A percentile compares a stretch with the other conserved stretches of the same genome.
These are phyloP conservation scores for Amanita pseudoporphyria DNA, from an alignment of 768 basidiomycete species.

Conservation along the genomic window DNA sequence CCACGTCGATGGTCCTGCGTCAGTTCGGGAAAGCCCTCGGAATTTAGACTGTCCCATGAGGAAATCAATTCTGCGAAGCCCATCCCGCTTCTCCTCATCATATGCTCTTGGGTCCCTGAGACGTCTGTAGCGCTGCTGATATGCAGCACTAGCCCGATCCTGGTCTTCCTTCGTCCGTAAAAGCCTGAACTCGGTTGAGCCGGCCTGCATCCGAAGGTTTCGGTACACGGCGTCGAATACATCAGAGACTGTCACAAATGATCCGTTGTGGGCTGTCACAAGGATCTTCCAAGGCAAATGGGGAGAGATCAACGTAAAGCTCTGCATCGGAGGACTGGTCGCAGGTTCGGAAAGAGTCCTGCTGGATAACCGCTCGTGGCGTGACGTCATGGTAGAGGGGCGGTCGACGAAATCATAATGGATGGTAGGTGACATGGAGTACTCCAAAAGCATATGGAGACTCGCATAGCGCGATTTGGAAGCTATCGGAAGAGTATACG, in stretches of 20 bases:
- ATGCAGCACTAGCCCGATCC: slow-evolving; percentile 33
- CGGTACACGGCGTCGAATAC: slow-evolving; percentile 36
- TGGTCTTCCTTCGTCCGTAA: slow-evolving; percentile 25
- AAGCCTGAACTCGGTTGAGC: slow-evolving; percentile 31
- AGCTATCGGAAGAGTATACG: no score
- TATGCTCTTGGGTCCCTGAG: slow-evolving; percentile 23
- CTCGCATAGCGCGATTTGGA: no score
- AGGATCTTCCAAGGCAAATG: slow-evolving; percentile 17
- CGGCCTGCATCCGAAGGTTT: slow-evolving; percentile 23
- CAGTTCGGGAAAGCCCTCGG: slow-evolving; percentile 31
- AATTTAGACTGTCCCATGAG: slow-evolving; percentile 35
- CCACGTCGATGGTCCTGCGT: slow-evolving; percentile 24
- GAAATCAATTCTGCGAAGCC: slow-evolving; percentile 52
- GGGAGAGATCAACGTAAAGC: slow-evolving; percentile 17
- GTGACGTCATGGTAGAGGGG: no score
- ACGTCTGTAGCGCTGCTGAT: slow-evolving; percentile 34
- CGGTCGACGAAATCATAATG: no score
- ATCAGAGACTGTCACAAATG: slow-evolving; percentile 28
- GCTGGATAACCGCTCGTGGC: slow-evolving; percentile 16
- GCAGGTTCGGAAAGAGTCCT: slow-evolving; percentile 19
- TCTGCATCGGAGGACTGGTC: slow-evolving; percentile 21
- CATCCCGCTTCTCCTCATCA: slow-evolving; percentile 38
- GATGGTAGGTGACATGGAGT: no score
- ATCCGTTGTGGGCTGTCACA: slow-evolving; percentile 18
- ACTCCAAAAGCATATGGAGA: no score